Conservation (phyloP, 768 basidiomycete species). For the Phanerochaete sordida region DNA sequence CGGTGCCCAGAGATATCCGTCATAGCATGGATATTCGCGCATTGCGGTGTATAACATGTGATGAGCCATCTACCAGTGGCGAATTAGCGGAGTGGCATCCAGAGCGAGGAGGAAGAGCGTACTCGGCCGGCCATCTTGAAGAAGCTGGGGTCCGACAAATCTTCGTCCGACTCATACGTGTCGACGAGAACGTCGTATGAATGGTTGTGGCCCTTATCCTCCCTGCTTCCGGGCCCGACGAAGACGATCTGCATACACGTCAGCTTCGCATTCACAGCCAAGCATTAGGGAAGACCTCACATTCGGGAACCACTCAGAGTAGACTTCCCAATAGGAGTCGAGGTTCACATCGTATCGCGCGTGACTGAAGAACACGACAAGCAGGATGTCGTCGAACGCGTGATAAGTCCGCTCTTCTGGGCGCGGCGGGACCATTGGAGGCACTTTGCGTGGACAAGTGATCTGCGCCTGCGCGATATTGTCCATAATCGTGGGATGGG, state of each 20-base stretch:
- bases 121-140: slow-evolving; percentile 45
- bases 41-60: slow-evolving; percentile 51
- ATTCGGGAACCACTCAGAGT: slow-evolving; percentile 47
- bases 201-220: slow-evolving; percentile 43
- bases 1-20: slow-evolving; percentile 51
- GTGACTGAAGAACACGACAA: slow-evolving; percentile 51
- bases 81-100: not conserved
- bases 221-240: slow-evolving; percentile 42
- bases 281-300: slow-evolving; percentile 25
- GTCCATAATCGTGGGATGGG: slow-evolving; percentile 2
- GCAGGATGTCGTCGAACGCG: slow-evolving; percentile 38
- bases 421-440: slow-evolving; percentile 12
- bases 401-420: slow-evolving; percentile 26
- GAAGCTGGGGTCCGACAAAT: slow-evolving; percentile 32
- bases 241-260: slow-evolving; percentile 39
- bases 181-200: slow-evolving; percentile 50
- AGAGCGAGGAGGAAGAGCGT: slow-evolving; percentile 10
- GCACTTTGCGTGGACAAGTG: slow-evolving; percentile 22
- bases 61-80: slow-evolving; percentile 44
- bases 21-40: slow-evolving; percentile 40
- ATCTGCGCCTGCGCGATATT: not conserved
- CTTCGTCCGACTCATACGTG: slow-evolving; percentile 42
- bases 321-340: slow-evolving; percentile 44
- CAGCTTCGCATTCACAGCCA: not conserved
- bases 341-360: slow-evolving; percentile 43